Evolutionary conservation across 2,329 filamentous ascomycete genomes (phyloP), one percentile per base, ranked within the genome.

Genomic region (Hypomyces rosellus): DNA sequence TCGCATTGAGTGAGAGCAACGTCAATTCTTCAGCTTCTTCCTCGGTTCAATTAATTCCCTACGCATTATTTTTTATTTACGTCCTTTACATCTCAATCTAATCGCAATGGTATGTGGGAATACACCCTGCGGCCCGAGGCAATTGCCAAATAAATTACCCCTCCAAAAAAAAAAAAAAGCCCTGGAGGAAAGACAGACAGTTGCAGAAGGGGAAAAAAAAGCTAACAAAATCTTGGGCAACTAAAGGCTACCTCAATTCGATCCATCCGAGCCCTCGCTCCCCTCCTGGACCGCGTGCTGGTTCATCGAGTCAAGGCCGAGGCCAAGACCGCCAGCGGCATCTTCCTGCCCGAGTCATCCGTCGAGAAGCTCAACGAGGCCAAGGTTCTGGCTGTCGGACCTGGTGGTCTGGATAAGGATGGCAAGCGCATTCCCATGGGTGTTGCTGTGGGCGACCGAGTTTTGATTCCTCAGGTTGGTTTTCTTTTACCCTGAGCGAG

Each of bases 321-420:
- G 76, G 74, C 90, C 69, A 96, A 96, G 82, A 99, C 93, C 45
- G 90, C 93, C 63, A 85, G 85, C 66, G 93, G 93, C 65, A 96
- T 99, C 80, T 96, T 95, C 81, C 88, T 99, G 59, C 93, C 93
- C 62, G 93, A 99, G 78, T 91, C 86, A 55, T 88, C 86, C 65
- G 89, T 97, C 68, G 96, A 99, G 82, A 93, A 99, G 74, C 82
- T 97, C 69, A 97, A 96, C 75, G 92, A 97, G 80, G 93, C 89
- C 64, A 91, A 89, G 75, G 93, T 99, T 50, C 78, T 99, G 54
- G 93, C 93, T 56, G 92, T 99, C 57, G 93, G 93, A 49, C 93
- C 93, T 51, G 93, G 93, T 56, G 85, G 78, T 13, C 65, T 95
- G 54, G 89, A 95, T 77, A 90, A 85, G 75, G 86, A 95, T 54